phyloP scores from a whole-genome alignment of 495 filamentous ascomycete genomes.

The Monascus purpureus region DNA sequence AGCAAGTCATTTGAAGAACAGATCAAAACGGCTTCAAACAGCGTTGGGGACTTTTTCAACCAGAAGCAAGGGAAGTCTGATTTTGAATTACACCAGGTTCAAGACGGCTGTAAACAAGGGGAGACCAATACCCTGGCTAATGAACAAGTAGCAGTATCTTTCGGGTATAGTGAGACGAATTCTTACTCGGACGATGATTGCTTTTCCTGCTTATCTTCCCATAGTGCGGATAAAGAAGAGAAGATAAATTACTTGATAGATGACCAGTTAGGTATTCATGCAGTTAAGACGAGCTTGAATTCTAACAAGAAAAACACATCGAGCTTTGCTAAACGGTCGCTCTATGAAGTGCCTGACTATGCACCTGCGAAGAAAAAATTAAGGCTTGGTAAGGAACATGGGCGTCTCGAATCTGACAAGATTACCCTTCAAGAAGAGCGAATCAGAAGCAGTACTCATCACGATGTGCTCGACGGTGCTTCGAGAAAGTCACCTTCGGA shows the following conservation, averaged over 20 bases:
- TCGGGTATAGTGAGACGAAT: slow-evolving; percentile 29
- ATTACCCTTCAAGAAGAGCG: not conserved
- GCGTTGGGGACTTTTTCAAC: slow-evolving; percentile 74
- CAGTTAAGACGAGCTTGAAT: not conserved
- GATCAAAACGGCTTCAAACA: slow-evolving; percentile 65
- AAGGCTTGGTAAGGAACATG: slow-evolving; percentile 10
- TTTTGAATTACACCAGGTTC: slow-evolving; percentile 4
- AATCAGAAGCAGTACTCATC: no score
- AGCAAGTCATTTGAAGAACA: slow-evolving; percentile 34
- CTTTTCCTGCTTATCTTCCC: slow-evolving; percentile 8
- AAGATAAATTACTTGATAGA: slow-evolving; percentile 4
- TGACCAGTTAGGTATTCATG: no score
- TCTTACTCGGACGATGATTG: slow-evolving; percentile 43
- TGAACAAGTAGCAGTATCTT: slow-evolving; percentile 33
- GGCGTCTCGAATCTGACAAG: not conserved
- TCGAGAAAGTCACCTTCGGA: no score
- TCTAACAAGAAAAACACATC: slow-evolving; percentile 1
- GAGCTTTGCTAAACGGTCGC: slow-evolving; percentile 6
- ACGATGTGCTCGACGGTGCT: no score
- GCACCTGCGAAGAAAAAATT: slow-evolving; percentile 13
- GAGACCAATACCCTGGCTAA: slow-evolving; percentile 25
- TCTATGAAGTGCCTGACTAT: slow-evolving; percentile 1
- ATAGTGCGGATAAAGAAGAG: slow-evolving; percentile 10
- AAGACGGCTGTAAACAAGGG: slow-evolving; percentile 2
- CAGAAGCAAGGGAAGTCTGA: slow-evolving; percentile 35